Base-by-base conservation (phyloP, 306 rosid species). In the Senna siamea region DNA sequence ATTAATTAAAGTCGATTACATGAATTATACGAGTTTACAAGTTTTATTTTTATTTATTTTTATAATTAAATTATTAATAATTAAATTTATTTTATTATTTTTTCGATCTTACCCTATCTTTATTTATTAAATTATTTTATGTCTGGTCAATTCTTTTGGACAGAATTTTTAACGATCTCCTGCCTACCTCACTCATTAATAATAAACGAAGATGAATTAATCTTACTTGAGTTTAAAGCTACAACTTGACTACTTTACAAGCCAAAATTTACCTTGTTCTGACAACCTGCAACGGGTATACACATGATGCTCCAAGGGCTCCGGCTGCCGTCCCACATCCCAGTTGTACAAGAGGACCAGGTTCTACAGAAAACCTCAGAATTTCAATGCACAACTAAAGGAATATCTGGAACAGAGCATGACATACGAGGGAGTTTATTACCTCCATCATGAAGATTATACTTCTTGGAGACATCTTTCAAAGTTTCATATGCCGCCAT, bases 401-500 rank as follows among this genome's bases (percentile, higher is more conserved):
- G 80, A 70, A 55, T 61, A 77, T 18, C 19, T 73, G 46, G 51
- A 48, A 58, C 37, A 63, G 44, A 77, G 38, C 68, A 53, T 30
- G 47, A 75, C 4, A 63, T 3, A 48, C 4, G 47, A 9, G 62
- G 23, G 28, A 48, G 38, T 60, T 1, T 14, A 48, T 64, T 83
- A 90, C 90, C 92, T 38, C 76, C 74, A 34, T 84, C 86, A 3
- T 69, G 81, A 60, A 87, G 78, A 78, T 85, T 67, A 70, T 91
- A 85, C 65, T 85, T 85, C 87, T 66, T 93, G 44, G 97, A 93
- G 89, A 93, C 80, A 70, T 93, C 96, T 87, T 91, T 93, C 69
- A 93, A 81, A 64, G 97, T 78, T 73, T 93, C 98, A 70, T 93
- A 93, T 15, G 92, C 96, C 34, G 98, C 87, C 28, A 93, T 89